Base-by-base conservation (phyloP, 179 eudicot genomes). In the Spinacia oleracea region DNA sequence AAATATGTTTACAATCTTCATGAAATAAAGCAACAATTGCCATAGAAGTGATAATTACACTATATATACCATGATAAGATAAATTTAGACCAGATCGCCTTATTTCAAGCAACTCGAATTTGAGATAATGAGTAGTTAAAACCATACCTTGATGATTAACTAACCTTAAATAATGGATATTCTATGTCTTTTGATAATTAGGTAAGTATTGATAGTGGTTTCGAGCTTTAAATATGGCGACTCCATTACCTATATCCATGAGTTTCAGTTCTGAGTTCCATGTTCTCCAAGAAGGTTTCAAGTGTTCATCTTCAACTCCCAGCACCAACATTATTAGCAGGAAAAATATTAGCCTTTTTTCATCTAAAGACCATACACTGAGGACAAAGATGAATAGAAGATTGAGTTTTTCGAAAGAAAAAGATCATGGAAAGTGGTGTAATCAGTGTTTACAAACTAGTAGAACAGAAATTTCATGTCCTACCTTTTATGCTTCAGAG, bases 181-280 rank as follows among this genome's bases (percentile, higher is more conserved):
- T 2, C 20, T 60, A 35, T 25, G 14, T 58, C n/a, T 72, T 79
- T 6, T 32, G 58, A 56, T 56, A 59, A 40, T 46, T 50, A 65
- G 80, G 71, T 72, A 25, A 67, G 0, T 27, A 25, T 40, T 59
- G 31, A 34, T 46, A 34, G 35, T 43, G n/a, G 27, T n/a, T 56
- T 66, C 16, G 60, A 72, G 43, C 38, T 66, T 27, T 69, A 51
- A 56, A 20, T 12, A 40, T 89, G 95, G 87, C 90, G 14, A 80
- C 72, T 4, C 78, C 75, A 73, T 79, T 88, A 75, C 75, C 86
- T 32, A 75, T 86, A 34, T 55, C 80, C 27, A 85, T 81, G 80
- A 80, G 82, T 31, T 82, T 65, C 21, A 71, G 27, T 79, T 74
- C 63, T 5, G 80, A 81, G n/a, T 72, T 32, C 32, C 76, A 35